Percentiles rank a stretch among this genome's conserved stretches.
phyloP scores from a whole-genome alignment of 163 green algal species.

The Chlorella variabilis region DNA sequence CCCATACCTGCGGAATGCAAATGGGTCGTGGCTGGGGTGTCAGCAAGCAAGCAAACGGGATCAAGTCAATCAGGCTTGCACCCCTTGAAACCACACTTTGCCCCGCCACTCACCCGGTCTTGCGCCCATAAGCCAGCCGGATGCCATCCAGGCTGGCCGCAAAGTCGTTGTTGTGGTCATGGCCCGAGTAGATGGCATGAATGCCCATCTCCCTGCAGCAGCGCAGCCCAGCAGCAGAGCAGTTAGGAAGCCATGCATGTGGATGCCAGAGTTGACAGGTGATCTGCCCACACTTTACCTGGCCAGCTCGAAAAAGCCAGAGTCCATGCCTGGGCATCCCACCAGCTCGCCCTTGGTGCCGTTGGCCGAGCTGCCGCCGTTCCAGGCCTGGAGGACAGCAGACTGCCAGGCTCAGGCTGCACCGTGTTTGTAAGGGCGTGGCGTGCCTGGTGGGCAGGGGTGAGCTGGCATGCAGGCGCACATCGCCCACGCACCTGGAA shows the following conservation, averaged over 20 bases:
- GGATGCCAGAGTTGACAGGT: too few species aligned
- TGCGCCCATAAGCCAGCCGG: slow-evolving; percentile 20
- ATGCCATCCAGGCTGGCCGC: slow-evolving; percentile 12
- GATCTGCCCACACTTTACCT: neutral
- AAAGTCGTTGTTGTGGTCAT: slow-evolving; percentile 54
- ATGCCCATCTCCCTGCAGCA: slow-evolving; percentile 12
- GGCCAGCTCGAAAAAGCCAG: slow-evolving; percentile 32
- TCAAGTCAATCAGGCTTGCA: neutral
- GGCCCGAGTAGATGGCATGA: slow-evolving; percentile 10
- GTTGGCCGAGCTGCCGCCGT: neutral
- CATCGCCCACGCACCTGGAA: too few species aligned
- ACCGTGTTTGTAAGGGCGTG: too few species aligned
- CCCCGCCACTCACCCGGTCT: slow-evolving; percentile 20
- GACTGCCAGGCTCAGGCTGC: too few species aligned
- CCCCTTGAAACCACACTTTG: too few species aligned
- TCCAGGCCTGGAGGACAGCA: neutral
- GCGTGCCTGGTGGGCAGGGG: too few species aligned
- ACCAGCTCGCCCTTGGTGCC: slow-evolving; percentile 38
- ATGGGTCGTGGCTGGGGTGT: too few species aligned
- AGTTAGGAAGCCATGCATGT: neutral
- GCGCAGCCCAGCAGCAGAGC: neutral
- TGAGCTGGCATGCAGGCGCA: too few species aligned
- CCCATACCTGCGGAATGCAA: slow-evolving; percentile 27
- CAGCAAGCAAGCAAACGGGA: too few species aligned
- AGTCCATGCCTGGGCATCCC: slow-evolving; percentile 35